Percentiles rank a stretch among this genome's conserved stretches.
Conservation (phyloP, 1,284 basidiomycete genomes). For the Blastosporella zonata region DNA sequence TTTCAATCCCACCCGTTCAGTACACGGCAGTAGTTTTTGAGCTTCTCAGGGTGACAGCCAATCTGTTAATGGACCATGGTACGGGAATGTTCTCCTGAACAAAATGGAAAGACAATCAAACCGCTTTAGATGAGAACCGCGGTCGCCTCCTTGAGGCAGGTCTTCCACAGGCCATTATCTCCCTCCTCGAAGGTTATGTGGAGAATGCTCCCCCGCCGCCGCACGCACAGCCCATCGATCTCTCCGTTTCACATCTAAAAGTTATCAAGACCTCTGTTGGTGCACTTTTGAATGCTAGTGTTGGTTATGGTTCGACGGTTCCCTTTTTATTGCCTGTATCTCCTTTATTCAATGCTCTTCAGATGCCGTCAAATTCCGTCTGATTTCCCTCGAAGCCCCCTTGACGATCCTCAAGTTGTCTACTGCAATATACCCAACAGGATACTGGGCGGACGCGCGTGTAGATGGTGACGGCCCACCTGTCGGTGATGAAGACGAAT, state of each 20-base stretch:
- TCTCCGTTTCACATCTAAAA: slow-evolving; percentile 62
- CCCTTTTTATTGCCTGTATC: background rate
- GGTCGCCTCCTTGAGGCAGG: slow-evolving; percentile 64
- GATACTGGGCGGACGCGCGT: slow-evolving; percentile 48
- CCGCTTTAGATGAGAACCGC: slow-evolving; percentile 56
- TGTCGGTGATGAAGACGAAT: slow-evolving; percentile 47
- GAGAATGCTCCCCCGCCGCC: slow-evolving; percentile 47
- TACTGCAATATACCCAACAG: slow-evolving; percentile 66
- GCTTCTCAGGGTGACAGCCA: slow-evolving; percentile 71
- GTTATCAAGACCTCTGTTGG: slow-evolving; percentile 78
- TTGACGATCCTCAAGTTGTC: slow-evolving; percentile 66
- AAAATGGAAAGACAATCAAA: background rate
- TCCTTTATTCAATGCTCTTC: slow-evolving; percentile 3
- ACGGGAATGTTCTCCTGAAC: slow-evolving; percentile 3
- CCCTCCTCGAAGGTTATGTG: slow-evolving; percentile 67
- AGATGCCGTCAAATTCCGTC: slow-evolving; percentile 70
- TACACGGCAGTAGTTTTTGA: slow-evolving; percentile 56
- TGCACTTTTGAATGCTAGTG: slow-evolving; percentile 74
- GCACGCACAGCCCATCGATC: slow-evolving; percentile 40
- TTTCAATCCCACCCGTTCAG: slow-evolving; percentile 41
- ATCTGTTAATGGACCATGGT: slow-evolving; percentile 81
- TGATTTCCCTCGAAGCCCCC: slow-evolving; percentile 65
- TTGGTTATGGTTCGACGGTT: slow-evolving; percentile 64
- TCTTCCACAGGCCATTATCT: slow-evolving; percentile 63
- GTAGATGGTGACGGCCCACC: slow-evolving; percentile 6